Evolutionary conservation across 2,329 filamentous ascomycete species (phyloP).

Genomic region (Talaromyces sp.): DNA sequence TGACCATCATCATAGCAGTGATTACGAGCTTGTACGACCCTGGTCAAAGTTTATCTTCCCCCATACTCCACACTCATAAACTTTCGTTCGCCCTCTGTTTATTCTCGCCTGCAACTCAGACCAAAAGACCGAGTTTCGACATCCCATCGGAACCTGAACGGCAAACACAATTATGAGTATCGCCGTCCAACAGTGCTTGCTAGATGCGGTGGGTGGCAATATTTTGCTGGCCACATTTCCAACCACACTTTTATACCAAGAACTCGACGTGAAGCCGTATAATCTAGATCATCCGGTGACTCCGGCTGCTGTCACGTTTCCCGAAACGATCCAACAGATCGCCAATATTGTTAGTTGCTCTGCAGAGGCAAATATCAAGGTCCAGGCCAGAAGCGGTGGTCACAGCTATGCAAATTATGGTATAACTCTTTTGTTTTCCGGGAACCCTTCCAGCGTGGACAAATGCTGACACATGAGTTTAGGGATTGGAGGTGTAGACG

Average conservation of each 20-base stretch:
- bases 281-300: conserved; percentile 28
- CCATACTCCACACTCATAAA: background rate
- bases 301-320: conserved; percentile 31
- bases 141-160: background rate
- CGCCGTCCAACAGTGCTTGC: conserved; percentile 11
- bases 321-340: conserved; percentile 37
- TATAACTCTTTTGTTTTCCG: conserved; percentile 13
- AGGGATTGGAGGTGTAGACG: conserved; percentile 32
- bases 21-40: background rate
- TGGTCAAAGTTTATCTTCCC: background rate
- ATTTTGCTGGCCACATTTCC: conserved; percentile 10
- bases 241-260: conserved; percentile 11
- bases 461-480: background rate
- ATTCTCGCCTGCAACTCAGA: background rate
- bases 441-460: background rate
- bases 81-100: background rate
- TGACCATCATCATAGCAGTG: background rate
- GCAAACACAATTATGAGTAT: conserved; percentile 11
- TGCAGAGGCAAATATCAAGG: conserved; percentile 37
- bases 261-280: conserved; percentile 20
- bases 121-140: background rate
- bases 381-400: conserved; percentile 50
- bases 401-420: conserved; percentile 53
- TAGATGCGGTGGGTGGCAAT: conserved; percentile 13
- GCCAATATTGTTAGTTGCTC: conserved; percentile 46